Evolutionary conservation across 306 rosid genomes (phyloP).

Genomic region (Rosa multiflora): DNA sequence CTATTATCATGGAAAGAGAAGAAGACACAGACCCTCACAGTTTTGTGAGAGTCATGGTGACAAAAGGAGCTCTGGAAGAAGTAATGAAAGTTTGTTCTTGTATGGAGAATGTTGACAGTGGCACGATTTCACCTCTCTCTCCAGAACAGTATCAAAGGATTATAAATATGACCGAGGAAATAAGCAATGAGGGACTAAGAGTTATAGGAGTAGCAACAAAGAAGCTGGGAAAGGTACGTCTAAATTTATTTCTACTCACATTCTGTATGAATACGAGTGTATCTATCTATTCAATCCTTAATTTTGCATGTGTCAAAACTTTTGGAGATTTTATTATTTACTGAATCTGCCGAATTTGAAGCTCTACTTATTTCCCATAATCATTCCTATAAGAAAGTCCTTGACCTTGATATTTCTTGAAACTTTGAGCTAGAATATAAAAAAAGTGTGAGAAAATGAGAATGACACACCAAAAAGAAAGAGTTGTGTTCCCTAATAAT

Average conservation of each 20-base stretch:
- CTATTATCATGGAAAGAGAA: constrained; percentile 62
- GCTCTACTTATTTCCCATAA: background rate
- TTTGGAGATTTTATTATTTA: background rate
- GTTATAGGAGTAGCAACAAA: constrained; percentile 72
- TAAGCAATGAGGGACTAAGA: constrained; percentile 77
- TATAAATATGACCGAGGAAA: constrained; percentile 50
- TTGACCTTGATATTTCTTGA: background rate
- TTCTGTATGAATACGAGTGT: background rate
- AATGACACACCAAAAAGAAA: constrained; percentile 6
- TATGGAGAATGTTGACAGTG: constrained; percentile 42
- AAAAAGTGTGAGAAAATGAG: background rate
- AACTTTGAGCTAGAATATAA: background rate
- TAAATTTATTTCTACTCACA: constrained; percentile 10
- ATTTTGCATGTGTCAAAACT: background rate
- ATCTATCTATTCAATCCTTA: background rate
- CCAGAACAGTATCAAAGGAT: constrained; percentile 46
- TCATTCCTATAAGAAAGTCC: background rate
- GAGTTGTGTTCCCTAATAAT: background rate
- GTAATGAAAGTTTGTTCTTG: constrained; percentile 64
- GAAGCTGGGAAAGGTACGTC: constrained; percentile 52
- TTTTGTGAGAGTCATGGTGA: constrained; percentile 49
- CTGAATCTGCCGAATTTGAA: background rate
- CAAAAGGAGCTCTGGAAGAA: constrained; percentile 90
- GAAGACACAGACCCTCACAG: constrained; percentile 27
- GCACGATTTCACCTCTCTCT: constrained; percentile 36